Percentiles rank a stretch among this genome's conserved stretches.
Conservation (phyloP, 164 flowering plant genomes). For the Sedum album region DNA sequence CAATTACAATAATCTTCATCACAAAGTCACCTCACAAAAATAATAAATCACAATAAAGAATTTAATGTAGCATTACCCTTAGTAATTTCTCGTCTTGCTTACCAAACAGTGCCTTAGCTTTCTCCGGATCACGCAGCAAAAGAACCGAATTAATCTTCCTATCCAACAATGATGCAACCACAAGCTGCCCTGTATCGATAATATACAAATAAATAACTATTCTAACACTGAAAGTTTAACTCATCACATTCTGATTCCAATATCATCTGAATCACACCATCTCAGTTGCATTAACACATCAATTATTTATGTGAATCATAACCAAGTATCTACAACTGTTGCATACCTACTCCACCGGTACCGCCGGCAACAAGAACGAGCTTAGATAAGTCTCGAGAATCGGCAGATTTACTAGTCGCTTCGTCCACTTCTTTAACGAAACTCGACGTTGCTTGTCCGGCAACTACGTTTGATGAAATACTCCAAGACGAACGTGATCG, state of each 20-base stretch:
- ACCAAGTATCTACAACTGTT: too few relatives aligned
- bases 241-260: not conserved
- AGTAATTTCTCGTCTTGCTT: conserved; percentile 59
- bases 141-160: conserved; percentile 63
- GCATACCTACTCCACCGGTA: conserved; percentile 85
- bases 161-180: conserved; percentile 77
- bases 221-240: too few relatives aligned
- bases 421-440: not conserved
- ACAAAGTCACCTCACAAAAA: not conserved
- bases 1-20: not conserved
- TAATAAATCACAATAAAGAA: conserved; percentile 1
- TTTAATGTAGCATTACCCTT: conserved; percentile 34
- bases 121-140: conserved; percentile 63
- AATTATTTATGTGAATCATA: too few relatives aligned
- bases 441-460: not conserved
- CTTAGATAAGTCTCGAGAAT: conserved; percentile 42
- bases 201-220: not conserved
- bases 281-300: not conserved
- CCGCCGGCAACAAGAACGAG: conserved; percentile 89
- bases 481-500: not conserved
- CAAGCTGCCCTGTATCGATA: conserved; percentile 65
- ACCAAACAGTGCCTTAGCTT: conserved; percentile 67
- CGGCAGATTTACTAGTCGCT: not conserved
- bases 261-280: not conserved
- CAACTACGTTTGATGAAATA: not conserved